Base-by-base conservation (phyloP, 768 basidiomycete species). In the Mycena galericulata region DNA sequence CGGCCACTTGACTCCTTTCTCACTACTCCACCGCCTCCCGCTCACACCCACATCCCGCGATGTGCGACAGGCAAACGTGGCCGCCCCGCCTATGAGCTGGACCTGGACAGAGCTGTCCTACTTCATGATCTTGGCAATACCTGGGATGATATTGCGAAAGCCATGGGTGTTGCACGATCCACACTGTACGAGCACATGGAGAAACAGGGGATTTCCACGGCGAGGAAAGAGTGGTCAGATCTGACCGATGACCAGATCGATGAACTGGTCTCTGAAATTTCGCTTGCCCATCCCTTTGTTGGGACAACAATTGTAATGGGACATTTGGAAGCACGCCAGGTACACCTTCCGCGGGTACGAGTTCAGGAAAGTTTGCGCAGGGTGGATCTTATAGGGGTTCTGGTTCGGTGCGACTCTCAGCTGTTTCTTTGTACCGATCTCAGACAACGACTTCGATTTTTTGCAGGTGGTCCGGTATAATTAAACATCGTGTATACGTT, bases 301-400 rank as follows among this genome's bases (percentile, higher is more conserved):
- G 34, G 34, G 14, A 36, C 34, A 36, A 36, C 34, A 36, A 36
- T 36, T 36, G 34, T 36, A 36, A 36, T 36, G 34, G 34, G 34
- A 7, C 34, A 36, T 36, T 14, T n/a, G n/a, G n/a, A n/a, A n/a
- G n/a, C n/a, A n/a, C n/a, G n/a, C 3, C 7, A n/a, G 9, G 27
- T 62, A 4, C 61, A 53, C n/a, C 26, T 62, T 3, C 50, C 62
- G 0, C 26, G 32, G 7, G 30, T n/a, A 1, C 50, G 62, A 22
- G 27, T 62, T 24, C 62, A 54, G 32, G 51, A 62, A 17, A 62
- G 62, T 20, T 15, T 62, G 22, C 50, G 62, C 11, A 38, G 51
- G 2, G 62, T 62, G 2, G 62, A 62, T 29, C 22, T 18, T 18
- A 32, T 62, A 1, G 62, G 62, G 1, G 51, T 54, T 3, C 40